A percentile compares a stretch with the other conserved stretches of the same genome.
Evolutionary conservation across 441 rosid species (phyloP).

Genomic region (Populus trichocarpa): DNA sequence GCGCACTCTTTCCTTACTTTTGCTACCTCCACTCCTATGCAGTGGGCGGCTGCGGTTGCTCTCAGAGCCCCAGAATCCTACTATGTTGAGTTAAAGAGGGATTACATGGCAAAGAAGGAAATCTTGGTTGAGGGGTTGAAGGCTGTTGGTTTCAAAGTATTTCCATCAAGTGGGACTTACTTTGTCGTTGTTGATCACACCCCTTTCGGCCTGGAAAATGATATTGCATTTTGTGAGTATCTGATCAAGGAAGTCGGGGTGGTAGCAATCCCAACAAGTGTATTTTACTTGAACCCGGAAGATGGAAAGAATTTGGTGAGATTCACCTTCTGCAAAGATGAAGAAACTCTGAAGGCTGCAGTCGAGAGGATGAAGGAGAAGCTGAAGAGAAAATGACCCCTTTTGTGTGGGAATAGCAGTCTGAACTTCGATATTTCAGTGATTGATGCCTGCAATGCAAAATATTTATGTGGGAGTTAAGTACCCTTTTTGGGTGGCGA

Average conservation of each 20-base stretch:
- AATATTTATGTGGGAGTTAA: neutral
- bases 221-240: conserved; percentile 79
- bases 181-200: conserved; percentile 87
- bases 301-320: conserved; percentile 89
- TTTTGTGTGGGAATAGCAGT: neutral
- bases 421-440: too few relatives aligned
- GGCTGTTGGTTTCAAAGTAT: conserved; percentile 75
- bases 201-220: conserved; percentile 70
- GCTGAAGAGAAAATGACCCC: conserved; percentile 47
- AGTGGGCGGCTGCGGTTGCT: conserved; percentile 66
- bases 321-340: conserved; percentile 90
- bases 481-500: neutral
- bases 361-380: conserved; percentile 85
- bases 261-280: conserved; percentile 80
- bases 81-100: conserved; percentile 66
- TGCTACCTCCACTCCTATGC: conserved; percentile 82
- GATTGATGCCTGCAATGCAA: neutral
- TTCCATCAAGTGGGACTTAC: conserved; percentile 89
- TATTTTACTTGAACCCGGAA: conserved; percentile 78
- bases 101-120: conserved; percentile 66
- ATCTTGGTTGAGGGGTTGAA: conserved; percentile 77
- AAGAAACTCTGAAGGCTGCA: conserved; percentile 64
- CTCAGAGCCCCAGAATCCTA: conserved; percentile 78
- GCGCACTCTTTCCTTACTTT: conserved; percentile 92
- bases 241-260: conserved; percentile 90